Evolutionary conservation across 2,329 filamentous ascomycete species (phyloP).

Genomic region (Simplicillium sp.): DNA sequence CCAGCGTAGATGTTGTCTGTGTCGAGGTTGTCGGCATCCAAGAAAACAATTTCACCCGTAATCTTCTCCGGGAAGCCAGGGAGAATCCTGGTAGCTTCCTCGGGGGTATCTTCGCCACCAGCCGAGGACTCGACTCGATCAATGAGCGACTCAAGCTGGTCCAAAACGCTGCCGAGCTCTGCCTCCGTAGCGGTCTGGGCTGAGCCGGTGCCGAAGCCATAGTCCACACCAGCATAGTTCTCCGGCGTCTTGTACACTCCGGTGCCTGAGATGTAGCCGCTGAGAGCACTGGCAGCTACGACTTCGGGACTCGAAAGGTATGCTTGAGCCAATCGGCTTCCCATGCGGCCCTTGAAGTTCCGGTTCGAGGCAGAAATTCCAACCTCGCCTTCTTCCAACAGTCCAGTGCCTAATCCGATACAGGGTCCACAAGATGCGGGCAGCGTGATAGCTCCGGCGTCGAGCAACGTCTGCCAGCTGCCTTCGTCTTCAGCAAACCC

Average conservation of each 20-base stretch:
- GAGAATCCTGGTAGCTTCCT: constrained; percentile 55
- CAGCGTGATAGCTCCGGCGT: constrained; percentile 66
- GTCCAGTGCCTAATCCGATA: constrained; percentile 62
- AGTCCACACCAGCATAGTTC: constrained; percentile 5
- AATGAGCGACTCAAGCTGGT: constrained; percentile 11
- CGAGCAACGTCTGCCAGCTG: constrained; percentile 75
- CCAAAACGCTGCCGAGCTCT: constrained; percentile 1
- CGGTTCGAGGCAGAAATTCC: constrained; percentile 78
- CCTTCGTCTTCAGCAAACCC: constrained; percentile 66
- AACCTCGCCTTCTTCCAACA: constrained; percentile 77
- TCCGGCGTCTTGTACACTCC: constrained; percentile 69
- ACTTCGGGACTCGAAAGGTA: constrained; percentile 87
- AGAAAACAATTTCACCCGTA: constrained; percentile 79
- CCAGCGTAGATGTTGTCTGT: constrained; percentile 79
- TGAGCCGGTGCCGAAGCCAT: constrained; percentile 9
- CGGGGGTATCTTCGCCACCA: constrained; percentile 7
- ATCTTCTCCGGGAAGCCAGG: constrained; percentile 82
- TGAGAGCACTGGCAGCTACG: constrained; percentile 78
- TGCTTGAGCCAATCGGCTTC: constrained; percentile 52
- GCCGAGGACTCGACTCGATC: constrained; percentile 7
- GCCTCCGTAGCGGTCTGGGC: neutral
- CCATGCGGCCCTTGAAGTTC: constrained; percentile 91
- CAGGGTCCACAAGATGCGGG: constrained; percentile 74
- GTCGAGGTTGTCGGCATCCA: constrained; percentile 72
- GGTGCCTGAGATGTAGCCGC: constrained; percentile 64